These are phyloP conservation scores for Reutealis trisperma DNA, from an alignment of 345 rosid species.

Conservation along the genomic window DNA sequence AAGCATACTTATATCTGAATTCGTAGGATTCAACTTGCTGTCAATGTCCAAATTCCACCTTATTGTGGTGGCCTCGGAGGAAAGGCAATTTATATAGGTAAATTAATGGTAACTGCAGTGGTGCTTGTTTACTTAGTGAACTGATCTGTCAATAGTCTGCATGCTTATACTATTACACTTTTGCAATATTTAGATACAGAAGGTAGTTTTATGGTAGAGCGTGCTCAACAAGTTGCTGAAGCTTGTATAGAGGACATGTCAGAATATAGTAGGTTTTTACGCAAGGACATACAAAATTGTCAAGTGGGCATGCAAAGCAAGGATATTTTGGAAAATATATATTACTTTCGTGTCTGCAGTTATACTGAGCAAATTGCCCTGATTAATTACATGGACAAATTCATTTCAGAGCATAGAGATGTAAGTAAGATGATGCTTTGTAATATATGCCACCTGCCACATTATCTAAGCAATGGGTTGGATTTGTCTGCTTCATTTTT, in stretches of 20 bases:
- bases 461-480: neutral
- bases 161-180: conserved; percentile 9
- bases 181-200: conserved; percentile 67
- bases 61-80: conserved; percentile 89
- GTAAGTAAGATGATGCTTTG: conserved; percentile 31
- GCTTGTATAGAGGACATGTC: conserved; percentile 74
- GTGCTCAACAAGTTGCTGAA: conserved; percentile 80
- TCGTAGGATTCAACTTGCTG: conserved; percentile 86
- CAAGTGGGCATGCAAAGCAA: conserved; percentile 49
- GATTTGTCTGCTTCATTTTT: neutral
- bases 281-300: conserved; percentile 47
- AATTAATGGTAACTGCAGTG: conserved; percentile 4
- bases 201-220: conserved; percentile 97
- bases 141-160: neutral
- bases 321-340: conserved; percentile 74
- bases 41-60: conserved; percentile 89
- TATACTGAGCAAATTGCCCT: conserved; percentile 83
- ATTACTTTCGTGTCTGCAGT: conserved; percentile 84
- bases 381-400: conserved; percentile 73
- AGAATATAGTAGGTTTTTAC: conserved; percentile 51
- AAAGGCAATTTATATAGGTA: conserved; percentile 84
- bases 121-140: neutral
- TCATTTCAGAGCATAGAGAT: conserved; percentile 74
- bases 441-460: neutral
- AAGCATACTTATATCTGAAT: conserved; percentile 21